Conservation (phyloP, 768 basidiomycete species). For the Boletus fagicola region DNA sequence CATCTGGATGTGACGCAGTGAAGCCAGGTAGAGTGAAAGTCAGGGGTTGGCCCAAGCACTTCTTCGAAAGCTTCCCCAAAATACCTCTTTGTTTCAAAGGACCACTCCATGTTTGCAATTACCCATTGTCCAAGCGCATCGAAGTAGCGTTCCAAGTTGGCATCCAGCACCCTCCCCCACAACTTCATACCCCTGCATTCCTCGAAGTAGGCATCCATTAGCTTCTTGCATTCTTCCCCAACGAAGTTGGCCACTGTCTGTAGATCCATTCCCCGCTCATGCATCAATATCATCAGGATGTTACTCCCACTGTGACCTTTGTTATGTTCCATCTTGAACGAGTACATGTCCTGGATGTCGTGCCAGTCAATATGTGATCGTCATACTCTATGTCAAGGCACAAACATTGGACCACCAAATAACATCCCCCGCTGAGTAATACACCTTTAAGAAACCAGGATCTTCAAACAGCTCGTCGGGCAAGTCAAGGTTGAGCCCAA, state of each 20-base stretch:
- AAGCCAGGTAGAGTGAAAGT: too few species aligned
- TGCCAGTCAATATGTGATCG: background rate
- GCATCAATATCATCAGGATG: conserved; percentile 66
- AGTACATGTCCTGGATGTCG: conserved; percentile 57
- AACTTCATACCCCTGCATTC: conserved; percentile 48
- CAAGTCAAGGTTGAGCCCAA: conserved; percentile 58
- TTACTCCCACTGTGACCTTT: conserved; percentile 66
- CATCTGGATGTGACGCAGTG: too few species aligned
- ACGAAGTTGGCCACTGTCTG: conserved; percentile 60
- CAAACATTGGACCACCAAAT: conserved; percentile 71
- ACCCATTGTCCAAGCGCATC: conserved; percentile 59
- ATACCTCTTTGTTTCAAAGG: conserved; percentile 67
- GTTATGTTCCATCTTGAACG: conserved; percentile 71
- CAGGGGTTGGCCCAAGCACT: conserved; percentile 35
- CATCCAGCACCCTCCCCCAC: conserved; percentile 47
- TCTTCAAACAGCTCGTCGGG: conserved; percentile 61
- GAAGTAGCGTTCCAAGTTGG: conserved; percentile 51
- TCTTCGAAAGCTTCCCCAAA: conserved; percentile 56
- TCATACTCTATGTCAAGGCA: conserved; percentile 2
- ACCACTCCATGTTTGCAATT: conserved; percentile 65
- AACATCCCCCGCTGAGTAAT: conserved; percentile 60
- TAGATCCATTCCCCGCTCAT: conserved; percentile 48
- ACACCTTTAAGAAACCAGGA: conserved; percentile 49
- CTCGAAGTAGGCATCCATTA: conserved; percentile 50
- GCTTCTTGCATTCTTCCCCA: conserved; percentile 47